A percentile compares a stretch with the other conserved stretches of the same genome.
These are phyloP conservation scores for Opeltia flavorubescens DNA, from an alignment of 495 filamentous ascomycete genomes.

Conservation along the genomic window DNA sequence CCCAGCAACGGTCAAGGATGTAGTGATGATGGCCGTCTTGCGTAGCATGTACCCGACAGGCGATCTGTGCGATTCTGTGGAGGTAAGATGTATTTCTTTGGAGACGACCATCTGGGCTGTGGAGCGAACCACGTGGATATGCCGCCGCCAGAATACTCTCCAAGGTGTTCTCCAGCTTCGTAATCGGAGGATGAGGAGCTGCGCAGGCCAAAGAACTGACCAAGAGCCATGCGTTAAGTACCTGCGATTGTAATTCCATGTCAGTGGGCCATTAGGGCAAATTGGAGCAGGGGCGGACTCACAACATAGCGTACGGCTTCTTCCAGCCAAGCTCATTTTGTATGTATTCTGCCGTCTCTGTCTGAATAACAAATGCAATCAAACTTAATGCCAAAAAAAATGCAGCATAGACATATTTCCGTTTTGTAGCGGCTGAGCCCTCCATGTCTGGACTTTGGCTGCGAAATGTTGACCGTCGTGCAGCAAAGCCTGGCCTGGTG, in stretches of 20 bases:
- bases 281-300: constrained; percentile 21
- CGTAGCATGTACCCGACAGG: constrained; percentile 61
- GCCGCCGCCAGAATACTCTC: constrained; percentile 75
- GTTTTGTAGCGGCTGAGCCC: constrained; percentile 45
- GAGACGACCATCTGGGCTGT: constrained; percentile 79
- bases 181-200: constrained; percentile 64
- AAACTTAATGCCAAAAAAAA: constrained; percentile 71
- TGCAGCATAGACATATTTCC: constrained; percentile 73
- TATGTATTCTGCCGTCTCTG: constrained; percentile 87
- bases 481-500: constrained; percentile 19
- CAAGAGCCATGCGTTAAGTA: constrained; percentile 92
- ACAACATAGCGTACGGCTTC: constrained; percentile 98
- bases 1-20: constrained; percentile 78
- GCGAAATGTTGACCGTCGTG: constrained; percentile 42
- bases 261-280: background rate
- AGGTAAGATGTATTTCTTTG: constrained; percentile 44
- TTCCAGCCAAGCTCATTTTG: constrained; percentile 81
- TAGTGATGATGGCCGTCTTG: constrained; percentile 69
- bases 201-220: constrained; percentile 72
- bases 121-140: constrained; percentile 55
- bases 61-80: constrained; percentile 32
- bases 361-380: constrained; percentile 75
- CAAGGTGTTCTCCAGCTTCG: constrained; percentile 61
- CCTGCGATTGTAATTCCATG: constrained; percentile 22
- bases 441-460: constrained; percentile 46